These are phyloP conservation scores for Phytomonas francai DNA, from an alignment of 208 protist genomes.

Conservation along the genomic window DNA sequence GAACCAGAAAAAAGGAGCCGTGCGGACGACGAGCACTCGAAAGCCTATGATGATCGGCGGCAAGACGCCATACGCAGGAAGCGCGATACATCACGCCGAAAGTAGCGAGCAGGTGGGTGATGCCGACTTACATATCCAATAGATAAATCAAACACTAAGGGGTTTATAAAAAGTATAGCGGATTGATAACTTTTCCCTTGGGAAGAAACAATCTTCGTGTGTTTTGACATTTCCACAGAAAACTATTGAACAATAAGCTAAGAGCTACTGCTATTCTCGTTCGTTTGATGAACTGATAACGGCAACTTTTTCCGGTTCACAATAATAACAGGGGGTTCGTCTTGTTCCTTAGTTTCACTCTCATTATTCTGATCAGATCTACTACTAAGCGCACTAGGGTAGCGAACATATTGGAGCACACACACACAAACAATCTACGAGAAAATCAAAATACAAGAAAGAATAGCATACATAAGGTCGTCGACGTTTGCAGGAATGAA, in stretches of 20 bases:
- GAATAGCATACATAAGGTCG: not conserved
- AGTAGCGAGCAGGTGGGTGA: constrained; percentile 9
- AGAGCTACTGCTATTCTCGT: not conserved
- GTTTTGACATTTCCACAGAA: not conserved
- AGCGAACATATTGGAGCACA: not conserved
- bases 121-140: not conserved
- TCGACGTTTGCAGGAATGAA: not conserved
- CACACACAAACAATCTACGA: not conserved
- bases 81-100: constrained; percentile 11
- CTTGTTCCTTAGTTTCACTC: not conserved
- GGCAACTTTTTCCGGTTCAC: not conserved
- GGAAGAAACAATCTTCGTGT: not conserved
- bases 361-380: not conserved
- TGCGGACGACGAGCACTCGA: not conserved
- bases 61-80: constrained; percentile 33
- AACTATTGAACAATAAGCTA: not conserved
- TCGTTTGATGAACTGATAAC: not conserved
- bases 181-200: not conserved
- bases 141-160: not conserved
- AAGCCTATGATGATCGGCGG: constrained; percentile 37
- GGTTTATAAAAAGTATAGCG: not conserved
- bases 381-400: not conserved
- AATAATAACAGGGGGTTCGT: not conserved
- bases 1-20: not conserved
- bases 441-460: not conserved